These are phyloP conservation scores for Aspergillus felis DNA, from an alignment of 2,329 filamentous ascomycete genomes.

Conservation along the genomic window DNA sequence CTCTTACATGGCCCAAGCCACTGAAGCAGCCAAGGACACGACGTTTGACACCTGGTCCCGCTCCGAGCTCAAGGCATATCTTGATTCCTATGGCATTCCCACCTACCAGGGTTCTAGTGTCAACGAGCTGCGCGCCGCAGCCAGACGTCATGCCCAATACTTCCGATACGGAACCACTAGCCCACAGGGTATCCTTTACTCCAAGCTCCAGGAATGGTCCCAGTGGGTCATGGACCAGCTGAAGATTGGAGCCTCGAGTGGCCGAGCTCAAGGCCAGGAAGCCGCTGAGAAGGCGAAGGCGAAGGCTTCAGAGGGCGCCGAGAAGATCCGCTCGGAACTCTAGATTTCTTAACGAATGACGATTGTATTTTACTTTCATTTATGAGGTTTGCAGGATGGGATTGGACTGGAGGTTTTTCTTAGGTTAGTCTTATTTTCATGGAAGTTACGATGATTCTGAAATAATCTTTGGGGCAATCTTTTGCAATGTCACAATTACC, in stretches of 20 bases:
- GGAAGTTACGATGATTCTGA: neutral
- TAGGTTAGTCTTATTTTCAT: neutral
- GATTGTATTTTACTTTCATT: slow-evolving; percentile 1
- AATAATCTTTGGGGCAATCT: neutral
- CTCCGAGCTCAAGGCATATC: slow-evolving; percentile 70
- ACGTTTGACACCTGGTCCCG: slow-evolving; percentile 70
- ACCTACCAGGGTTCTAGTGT: slow-evolving; percentile 64
- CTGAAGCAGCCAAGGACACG: slow-evolving; percentile 60
- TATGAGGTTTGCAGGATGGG: slow-evolving; percentile 2
- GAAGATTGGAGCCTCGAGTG: slow-evolving; percentile 46
- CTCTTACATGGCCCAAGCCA: slow-evolving; percentile 64
- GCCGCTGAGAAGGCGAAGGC: slow-evolving; percentile 42
- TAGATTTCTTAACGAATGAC: slow-evolving; percentile 13
- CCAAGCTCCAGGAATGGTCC: slow-evolving; percentile 52
- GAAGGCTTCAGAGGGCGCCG: slow-evolving; percentile 51
- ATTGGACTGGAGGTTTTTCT: neutral
- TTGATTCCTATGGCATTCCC: slow-evolving; percentile 72
- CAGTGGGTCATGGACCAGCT: slow-evolving; percentile 50
- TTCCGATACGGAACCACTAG: slow-evolving; percentile 71
- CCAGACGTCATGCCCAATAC: slow-evolving; percentile 69
- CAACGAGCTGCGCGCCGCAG: slow-evolving; percentile 67
- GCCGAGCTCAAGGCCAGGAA: slow-evolving; percentile 46
- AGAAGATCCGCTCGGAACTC: slow-evolving; percentile 28
- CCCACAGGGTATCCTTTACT: slow-evolving; percentile 62
- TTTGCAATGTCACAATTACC: neutral